Base-by-base conservation (phyloP, 768 basidiomycete species). In the Leccinum arenicola region DNA sequence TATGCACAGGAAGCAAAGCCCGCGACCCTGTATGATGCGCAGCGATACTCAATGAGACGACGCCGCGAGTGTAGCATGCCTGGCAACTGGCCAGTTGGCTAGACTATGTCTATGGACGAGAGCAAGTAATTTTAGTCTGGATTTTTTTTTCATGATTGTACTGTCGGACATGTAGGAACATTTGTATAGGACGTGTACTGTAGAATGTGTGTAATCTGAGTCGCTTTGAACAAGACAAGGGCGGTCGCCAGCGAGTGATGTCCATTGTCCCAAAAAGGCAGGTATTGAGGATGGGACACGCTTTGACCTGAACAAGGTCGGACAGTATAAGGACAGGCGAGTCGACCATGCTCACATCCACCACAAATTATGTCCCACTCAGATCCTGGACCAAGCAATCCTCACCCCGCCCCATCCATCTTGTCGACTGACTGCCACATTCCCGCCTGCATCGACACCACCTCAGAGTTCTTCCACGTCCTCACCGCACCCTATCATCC, bases 41-140 rank as follows among this genome's bases (percentile, higher is more conserved):
- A 59, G 61, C 58, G 55, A 43, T 62, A 67, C 36, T 45, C 66
- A 49, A 49, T 33, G 15, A 64, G 65, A 57, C 61, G 61, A 45
- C 19, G 43, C 48, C 61, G 68, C 43, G 75, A 78, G 60, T 61
- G 66, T 61, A 73, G 72, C 50, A 78, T 78, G 77, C 77, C 77
- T 35, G 76, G 77, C 15, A 75, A 73, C 50, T 79, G 78, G 78
- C 73, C 65, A 4, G 73, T 72, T 38, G 49, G 23, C 49, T 74
- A 57, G 53, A 35, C 54, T 35, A 56, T 43, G 33, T 31, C 27
- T 3, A 52, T 33, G 58, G 27, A 54, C 45, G 15, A 62, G 47
- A 52, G 36, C 33, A 36, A 53, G 19, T 43, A 60, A 38, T 9
- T 31, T 4, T 21, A 17, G 4, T 4, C 19, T 50, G 52, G 49